Conservation (phyloP, 768 basidiomycete species). For the Lentinula sp. region DNA sequence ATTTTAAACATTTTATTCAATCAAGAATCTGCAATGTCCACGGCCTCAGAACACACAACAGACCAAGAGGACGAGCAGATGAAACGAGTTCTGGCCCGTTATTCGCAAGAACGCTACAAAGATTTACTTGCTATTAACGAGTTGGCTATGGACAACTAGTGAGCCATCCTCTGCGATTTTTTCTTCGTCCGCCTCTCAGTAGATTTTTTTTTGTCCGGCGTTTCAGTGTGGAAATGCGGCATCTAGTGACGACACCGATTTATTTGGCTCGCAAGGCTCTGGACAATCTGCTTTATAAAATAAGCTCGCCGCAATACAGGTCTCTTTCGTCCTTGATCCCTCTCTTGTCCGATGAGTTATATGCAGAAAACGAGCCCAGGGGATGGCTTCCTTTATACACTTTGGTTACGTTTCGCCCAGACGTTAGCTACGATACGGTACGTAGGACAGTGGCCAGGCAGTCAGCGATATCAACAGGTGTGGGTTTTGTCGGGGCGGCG, state of each 20-base stretch:
- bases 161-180: conserved; percentile 29
- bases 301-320: conserved; percentile 46
- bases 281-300: conserved; percentile 66
- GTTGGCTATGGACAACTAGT: conserved; percentile 97
- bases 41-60: conserved; percentile 22
- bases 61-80: conserved; percentile 50
- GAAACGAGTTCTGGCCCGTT: conserved; percentile 63
- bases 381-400: conserved; percentile 95
- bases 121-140: conserved; percentile 89
- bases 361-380: conserved; percentile 49
- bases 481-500: conserved; percentile 43
- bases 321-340: conserved; percentile 42
- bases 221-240: conserved; percentile 87
- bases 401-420: conserved; percentile 97
- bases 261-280: conserved; percentile 77
- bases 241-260: conserved; percentile 75
- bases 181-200: conserved; percentile 12
- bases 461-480: conserved; percentile 46
- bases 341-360: conserved; percentile 44
- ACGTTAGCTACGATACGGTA: conserved; percentile 85
- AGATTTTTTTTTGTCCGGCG: conserved; percentile 15
- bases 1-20: conserved; percentile 74
- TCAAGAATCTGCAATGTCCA: conserved; percentile 58
- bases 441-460: conserved; percentile 67
- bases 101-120: conserved; percentile 77